These are phyloP conservation scores for Liriodendron chinense DNA, from an alignment of 164 flowering plant genomes.

Conservation along the genomic window DNA sequence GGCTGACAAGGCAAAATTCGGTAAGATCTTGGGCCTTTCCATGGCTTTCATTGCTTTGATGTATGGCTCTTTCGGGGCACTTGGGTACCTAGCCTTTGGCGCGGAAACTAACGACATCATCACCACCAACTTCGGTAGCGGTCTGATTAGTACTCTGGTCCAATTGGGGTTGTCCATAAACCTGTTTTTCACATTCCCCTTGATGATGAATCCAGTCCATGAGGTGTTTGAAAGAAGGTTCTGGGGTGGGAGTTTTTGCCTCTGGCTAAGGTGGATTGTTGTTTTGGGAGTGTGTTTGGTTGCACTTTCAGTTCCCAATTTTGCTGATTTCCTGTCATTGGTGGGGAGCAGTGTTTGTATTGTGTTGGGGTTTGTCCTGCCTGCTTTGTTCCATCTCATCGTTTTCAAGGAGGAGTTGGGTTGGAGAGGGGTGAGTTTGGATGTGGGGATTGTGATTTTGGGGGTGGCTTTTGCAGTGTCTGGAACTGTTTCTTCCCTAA, in stretches of 20 bases:
- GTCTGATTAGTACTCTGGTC: slow-evolving; percentile 55
- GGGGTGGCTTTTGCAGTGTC: slow-evolving; percentile 51
- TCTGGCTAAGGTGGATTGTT: slow-evolving; percentile 72
- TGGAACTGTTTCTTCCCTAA: slow-evolving; percentile 56
- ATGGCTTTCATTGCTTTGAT: slow-evolving; percentile 60
- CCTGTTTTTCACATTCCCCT: slow-evolving; percentile 72
- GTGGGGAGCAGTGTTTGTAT: slow-evolving; percentile 77
- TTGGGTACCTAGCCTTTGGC: slow-evolving; percentile 91
- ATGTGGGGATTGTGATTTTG: slow-evolving; percentile 40
- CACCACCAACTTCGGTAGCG: slow-evolving; percentile 69
- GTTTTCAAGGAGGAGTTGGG: slow-evolving; percentile 59
- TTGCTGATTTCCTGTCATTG: slow-evolving; percentile 83
- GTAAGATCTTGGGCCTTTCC: slow-evolving; percentile 44
- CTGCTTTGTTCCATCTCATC: slow-evolving; percentile 69
- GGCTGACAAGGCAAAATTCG: slow-evolving; percentile 55
- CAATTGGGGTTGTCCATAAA: slow-evolving; percentile 75
- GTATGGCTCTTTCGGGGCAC: slow-evolving; percentile 64
- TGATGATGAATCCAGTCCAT: slow-evolving; percentile 96
- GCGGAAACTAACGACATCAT: slow-evolving; percentile 71
- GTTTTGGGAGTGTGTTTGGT: slow-evolving; percentile 67
- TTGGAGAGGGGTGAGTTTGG: slow-evolving; percentile 27
- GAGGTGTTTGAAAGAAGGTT: slow-evolving; percentile 77
- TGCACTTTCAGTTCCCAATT: slow-evolving; percentile 77
- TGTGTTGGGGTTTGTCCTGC: slow-evolving; percentile 72
- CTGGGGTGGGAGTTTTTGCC: slow-evolving; percentile 43